Evolutionary conservation across 257 asterid genomes (phyloP), one percentile per base, ranked within the genome.

Genomic region (Dorcoceras hygrometricum): DNA sequence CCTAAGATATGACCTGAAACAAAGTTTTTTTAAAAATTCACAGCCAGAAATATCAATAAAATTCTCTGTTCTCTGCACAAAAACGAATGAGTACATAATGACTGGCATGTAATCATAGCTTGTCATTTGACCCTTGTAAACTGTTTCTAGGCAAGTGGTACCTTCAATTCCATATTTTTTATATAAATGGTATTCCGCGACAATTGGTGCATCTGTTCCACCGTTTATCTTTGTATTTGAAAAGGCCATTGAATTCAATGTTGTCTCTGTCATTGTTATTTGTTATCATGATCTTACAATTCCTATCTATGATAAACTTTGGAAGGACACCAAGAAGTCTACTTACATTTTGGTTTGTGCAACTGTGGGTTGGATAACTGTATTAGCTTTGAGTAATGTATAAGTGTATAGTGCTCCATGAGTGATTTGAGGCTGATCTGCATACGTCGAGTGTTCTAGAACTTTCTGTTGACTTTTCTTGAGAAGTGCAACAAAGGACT

Each of bases 251-350:
- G 12, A 48, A 23, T 51, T 53, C 39, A 26, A n/a, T 56, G 27
- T 56, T 57, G 34, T 68, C 50, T n/a, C 5, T 46, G 46, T 26
- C 31, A 6, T 19, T 31, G 19, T 63, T 57, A 58, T 31, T 48
- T 29, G 65, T 57, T 36, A n/a, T 72, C 27, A 57, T 65, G 54
- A 59, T 67, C 46, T 62, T 34, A 59, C 70, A 16, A 10, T 51
- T 32, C 29, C 51, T 57, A 28, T 27, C 54, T 31, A 48, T 39
- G 60, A 25, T 8, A 34, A 9, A 34, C 14, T 9, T 10, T 9
- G 14, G 43, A 34, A 34, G 14, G 16, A 8, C 2, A 10, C 36
- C 11, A 10, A 31, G 36, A 6, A 34, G 43, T 34, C 43, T 34
- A 8, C 14, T 34, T 1, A 14, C 43, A 8, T 14, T 34, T 34